Percentiles rank a stretch among this genome's conserved stretches.
These are phyloP conservation scores for Flaveria robusta DNA, from an alignment of 129 eudicot species.

Conservation along the genomic window DNA sequence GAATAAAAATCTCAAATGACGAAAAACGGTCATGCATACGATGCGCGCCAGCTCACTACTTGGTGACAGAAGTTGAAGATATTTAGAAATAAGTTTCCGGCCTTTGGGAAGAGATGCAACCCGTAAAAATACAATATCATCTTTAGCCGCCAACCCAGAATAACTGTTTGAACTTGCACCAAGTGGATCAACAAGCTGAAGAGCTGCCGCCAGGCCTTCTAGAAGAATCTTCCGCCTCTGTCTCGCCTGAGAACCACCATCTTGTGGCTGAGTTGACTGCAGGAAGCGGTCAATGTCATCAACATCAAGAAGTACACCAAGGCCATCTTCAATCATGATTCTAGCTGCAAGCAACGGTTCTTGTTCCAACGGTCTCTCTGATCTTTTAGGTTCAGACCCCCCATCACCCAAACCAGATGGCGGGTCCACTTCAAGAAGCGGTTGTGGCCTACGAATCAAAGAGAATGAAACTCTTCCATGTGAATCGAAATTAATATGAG, in stretches of 20 bases:
- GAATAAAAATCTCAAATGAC: slow-evolving; percentile 79
- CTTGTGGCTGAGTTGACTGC: slow-evolving; percentile 66
- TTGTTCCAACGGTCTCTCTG: slow-evolving; percentile 77
- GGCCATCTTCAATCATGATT: slow-evolving; percentile 76
- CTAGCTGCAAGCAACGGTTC: slow-evolving; percentile 95
- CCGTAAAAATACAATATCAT: slow-evolving; percentile 75
- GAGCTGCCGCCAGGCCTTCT: slow-evolving; percentile 81
- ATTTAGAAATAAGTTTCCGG: slow-evolving; percentile 69
- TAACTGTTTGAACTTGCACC: slow-evolving; percentile 62
- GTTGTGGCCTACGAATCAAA: slow-evolving; percentile 77
- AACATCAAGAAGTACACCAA: slow-evolving; percentile 72
- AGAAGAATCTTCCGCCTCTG: slow-evolving; percentile 67
- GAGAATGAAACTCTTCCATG: slow-evolving; percentile 80
- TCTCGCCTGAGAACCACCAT: slow-evolving; percentile 71
- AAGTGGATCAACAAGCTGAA: slow-evolving; percentile 93
- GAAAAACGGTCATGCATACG: slow-evolving; percentile 92
- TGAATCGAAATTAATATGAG: slow-evolving; percentile 74
- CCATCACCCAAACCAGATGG: slow-evolving; percentile 69
- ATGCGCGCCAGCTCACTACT: slow-evolving; percentile 80
- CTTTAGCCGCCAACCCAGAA: slow-evolving; percentile 64
- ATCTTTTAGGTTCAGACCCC: slow-evolving; percentile 51
- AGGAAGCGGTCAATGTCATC: slow-evolving; percentile 84
- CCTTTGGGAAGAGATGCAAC: slow-evolving; percentile 82
- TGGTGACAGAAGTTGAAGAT: slow-evolving; percentile 70
- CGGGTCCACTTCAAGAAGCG: slow-evolving; percentile 73